A percentile compares a stretch with the other conserved stretches of the same genome.
These are phyloP conservation scores for Clavispora carvajalis DNA, from an alignment of 805 yeast genomes.

Conservation along the genomic window DNA sequence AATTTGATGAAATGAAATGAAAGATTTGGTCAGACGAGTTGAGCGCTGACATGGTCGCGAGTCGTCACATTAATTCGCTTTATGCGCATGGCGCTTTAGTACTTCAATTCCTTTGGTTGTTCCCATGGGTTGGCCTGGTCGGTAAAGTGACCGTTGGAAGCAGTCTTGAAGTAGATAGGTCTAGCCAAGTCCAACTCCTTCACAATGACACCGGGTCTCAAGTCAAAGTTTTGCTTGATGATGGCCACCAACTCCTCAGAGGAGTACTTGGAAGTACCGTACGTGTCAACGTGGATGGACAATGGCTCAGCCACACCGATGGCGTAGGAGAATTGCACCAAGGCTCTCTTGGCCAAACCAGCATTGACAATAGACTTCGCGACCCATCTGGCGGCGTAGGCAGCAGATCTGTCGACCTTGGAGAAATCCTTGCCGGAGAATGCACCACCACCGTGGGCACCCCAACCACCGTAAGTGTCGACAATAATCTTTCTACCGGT, in stretches of 20 bases:
- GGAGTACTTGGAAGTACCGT: constrained; percentile 91
- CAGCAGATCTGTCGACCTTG: constrained; percentile 99
- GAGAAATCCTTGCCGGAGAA: constrained; percentile 99
- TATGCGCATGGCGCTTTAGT: constrained; percentile 27
- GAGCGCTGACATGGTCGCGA: constrained; percentile 38
- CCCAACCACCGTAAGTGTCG: constrained; percentile 99
- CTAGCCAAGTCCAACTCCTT: constrained; percentile 95
- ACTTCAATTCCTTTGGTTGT: constrained; percentile 77
- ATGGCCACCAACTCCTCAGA: constrained; percentile 88
- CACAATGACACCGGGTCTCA: constrained; percentile 99
- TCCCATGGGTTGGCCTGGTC: constrained; percentile 99
- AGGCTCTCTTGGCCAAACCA: constrained; percentile 92
- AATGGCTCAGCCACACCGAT: constrained; percentile 99
- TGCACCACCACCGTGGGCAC: constrained; percentile 99
- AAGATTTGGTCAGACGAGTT: constrained; percentile 36
- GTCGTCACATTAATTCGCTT: constrained; percentile 38
- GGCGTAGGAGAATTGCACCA: constrained; percentile 98
- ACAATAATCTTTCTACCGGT: constrained; percentile 99
- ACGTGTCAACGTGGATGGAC: constrained; percentile 94
- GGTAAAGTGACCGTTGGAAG: constrained; percentile 99
- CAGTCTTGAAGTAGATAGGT: constrained; percentile 99
- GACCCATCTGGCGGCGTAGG: constrained; percentile 99
- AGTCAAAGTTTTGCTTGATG: constrained; percentile 90
- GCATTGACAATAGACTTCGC: constrained; percentile 97
- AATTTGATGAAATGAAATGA: constrained; percentile 18